These are phyloP conservation scores for Ophiocytium majus DNA, from an alignment of 352 stramenopile species.

Conservation along the genomic window DNA sequence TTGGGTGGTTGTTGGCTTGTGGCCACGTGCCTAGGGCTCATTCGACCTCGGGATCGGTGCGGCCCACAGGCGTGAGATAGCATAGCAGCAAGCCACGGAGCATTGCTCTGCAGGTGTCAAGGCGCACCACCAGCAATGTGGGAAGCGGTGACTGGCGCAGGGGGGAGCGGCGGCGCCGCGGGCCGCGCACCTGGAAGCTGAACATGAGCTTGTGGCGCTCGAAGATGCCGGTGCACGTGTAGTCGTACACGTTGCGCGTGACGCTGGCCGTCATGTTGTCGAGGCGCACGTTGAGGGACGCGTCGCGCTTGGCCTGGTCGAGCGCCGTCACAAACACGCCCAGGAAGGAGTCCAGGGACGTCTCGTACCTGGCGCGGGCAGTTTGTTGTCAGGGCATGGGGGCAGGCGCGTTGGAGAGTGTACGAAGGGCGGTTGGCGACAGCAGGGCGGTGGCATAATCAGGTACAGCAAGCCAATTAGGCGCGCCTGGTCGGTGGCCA, in stretches of 20 bases:
- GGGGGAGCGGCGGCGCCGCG: background rate
- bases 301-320: slow-evolving; percentile 80
- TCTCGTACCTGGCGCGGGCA: slow-evolving; percentile 71
- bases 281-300: slow-evolving; percentile 66
- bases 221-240: slow-evolving; percentile 93
- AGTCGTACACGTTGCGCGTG: slow-evolving; percentile 90
- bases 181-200: slow-evolving; percentile 65
- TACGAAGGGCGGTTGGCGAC: too few relatives aligned
- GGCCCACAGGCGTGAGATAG: background rate
- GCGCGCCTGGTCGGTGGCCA: too few relatives aligned
- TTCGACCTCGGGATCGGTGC: background rate
- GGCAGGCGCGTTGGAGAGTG: background rate
- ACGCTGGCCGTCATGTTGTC: slow-evolving; percentile 64
- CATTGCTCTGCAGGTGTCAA: too few relatives aligned
- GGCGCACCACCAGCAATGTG: too few relatives aligned
- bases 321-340: slow-evolving; percentile 81
- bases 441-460: too few relatives aligned
- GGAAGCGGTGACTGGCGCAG: too few relatives aligned
- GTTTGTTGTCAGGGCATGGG: background rate
- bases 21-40: background rate
- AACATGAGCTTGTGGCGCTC: slow-evolving; percentile 96
- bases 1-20: background rate
- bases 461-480: too few relatives aligned
- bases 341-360: slow-evolving; percentile 84
- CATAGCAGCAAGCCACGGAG: too few relatives aligned